These are phyloP conservation scores for Salmacisia buchloeana DNA, from an alignment of 1,284 basidiomycete genomes.

Conservation along the genomic window DNA sequence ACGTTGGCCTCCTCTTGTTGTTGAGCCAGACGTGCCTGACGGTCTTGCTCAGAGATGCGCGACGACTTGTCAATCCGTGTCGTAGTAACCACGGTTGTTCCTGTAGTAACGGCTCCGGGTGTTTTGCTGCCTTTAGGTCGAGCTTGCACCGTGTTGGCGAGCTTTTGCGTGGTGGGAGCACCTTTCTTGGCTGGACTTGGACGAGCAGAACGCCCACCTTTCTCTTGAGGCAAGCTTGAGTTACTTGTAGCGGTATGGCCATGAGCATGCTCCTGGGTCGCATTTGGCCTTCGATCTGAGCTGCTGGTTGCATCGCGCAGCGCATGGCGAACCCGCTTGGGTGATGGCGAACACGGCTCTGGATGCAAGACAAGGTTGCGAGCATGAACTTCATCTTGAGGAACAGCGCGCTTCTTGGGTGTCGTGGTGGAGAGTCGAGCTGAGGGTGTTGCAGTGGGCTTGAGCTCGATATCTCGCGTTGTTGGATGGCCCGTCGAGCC, in stretches of 20 bases:
- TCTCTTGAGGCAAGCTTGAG: neutral
- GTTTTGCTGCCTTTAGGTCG: slow-evolving; percentile 8
- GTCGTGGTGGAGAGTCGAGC: too few species aligned
- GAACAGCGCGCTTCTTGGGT: slow-evolving; percentile 45
- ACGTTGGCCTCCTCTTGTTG: slow-evolving; percentile 23
- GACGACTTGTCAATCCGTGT: slow-evolving; percentile 29
- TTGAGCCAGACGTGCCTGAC: slow-evolving; percentile 26
- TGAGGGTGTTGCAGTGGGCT: neutral
- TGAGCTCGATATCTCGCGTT: neutral
- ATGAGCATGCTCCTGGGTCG: too few species aligned
- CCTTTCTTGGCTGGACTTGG: neutral
- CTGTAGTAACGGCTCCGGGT: slow-evolving; percentile 11
- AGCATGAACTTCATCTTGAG: slow-evolving; percentile 39
- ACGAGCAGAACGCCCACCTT: neutral
- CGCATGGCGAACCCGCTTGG: slow-evolving; percentile 11
- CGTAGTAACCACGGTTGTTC: slow-evolving; percentile 25
- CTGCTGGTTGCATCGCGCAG: neutral
- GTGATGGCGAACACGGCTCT: slow-evolving; percentile 23
- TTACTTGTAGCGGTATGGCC: neutral
- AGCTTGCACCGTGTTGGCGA: too few species aligned
- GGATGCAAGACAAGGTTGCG: slow-evolving; percentile 28
- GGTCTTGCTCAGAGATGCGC: slow-evolving; percentile 32
- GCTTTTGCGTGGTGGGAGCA: too few species aligned
- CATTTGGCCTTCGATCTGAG: too few species aligned
- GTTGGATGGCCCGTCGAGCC: neutral